A percentile compares a stretch with the other conserved stretches of the same genome.
Conservation (phyloP, 257 asterid species). For the Nicotiana benthamiana region DNA sequence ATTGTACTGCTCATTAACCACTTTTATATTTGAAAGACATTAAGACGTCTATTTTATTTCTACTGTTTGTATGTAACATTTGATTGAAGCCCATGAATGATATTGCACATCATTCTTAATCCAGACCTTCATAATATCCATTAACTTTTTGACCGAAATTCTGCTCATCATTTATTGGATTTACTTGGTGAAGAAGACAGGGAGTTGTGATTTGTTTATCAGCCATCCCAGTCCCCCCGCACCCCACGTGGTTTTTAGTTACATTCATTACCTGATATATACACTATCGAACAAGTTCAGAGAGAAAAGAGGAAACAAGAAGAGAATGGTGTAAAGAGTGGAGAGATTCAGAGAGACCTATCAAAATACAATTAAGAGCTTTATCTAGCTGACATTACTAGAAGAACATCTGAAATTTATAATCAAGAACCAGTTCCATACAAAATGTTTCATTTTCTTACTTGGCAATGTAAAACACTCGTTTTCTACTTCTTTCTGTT, state of each 20-base stretch:
- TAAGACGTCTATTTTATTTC: not conserved
- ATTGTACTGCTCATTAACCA: not conserved
- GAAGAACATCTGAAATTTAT: not conserved
- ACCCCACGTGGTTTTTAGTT: not conserved
- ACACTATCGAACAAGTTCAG: not conserved
- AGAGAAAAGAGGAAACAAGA: not conserved
- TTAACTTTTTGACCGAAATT: not conserved
- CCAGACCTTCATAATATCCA: not conserved
- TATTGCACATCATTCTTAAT: not conserved
- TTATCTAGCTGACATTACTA: not conserved
- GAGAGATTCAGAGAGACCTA: not conserved
- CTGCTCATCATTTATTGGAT: not conserved
- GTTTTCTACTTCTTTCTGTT: not conserved
- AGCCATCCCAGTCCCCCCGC: not conserved
- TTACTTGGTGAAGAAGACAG: not conserved
- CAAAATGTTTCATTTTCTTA: not conserved
- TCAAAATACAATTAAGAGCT: not conserved
- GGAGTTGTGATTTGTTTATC: not conserved
- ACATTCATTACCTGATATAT: not conserved
- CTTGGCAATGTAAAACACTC: not conserved
- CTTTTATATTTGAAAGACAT: not conserved
- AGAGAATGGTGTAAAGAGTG: not conserved
- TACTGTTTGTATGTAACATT: not conserved
- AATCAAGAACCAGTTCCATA: not conserved
- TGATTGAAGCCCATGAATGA: not conserved